Base-by-base conservation (phyloP, 495 filamentous ascomycete species). In the Acidiella bohemica region DNA sequence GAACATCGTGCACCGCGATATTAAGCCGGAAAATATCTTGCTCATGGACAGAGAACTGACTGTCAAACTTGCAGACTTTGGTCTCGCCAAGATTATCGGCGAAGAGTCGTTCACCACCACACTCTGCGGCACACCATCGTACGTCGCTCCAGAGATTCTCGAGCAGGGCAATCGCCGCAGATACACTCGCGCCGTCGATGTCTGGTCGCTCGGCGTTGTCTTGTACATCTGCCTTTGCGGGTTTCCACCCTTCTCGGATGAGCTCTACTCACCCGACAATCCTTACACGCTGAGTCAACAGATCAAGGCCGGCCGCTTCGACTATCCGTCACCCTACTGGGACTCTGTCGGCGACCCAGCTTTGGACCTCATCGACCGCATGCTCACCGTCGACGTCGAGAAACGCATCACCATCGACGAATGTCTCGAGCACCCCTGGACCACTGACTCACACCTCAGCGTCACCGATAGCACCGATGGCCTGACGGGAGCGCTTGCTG, bases 21-120 rank as follows among this genome's bases (percentile, higher is more conserved):
- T 99, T 55, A 99, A 99, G 59, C 92, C 92, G 1, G 92, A 99
- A 58, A 99, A 99, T 46, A 99, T 99, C 34, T 70, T 99, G 7
- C 60, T 99, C 14, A 70, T 76, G 21, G 84, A 96, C 56, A 80
- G 81, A 36, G 69, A 86, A 5, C 61, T 96, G 25, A 75, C 73
- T 29, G 80, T 95, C 43, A 99, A 99, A 61, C 65, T 99, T 42
- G 92, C 84, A 2, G 92, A 99, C 58, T 99, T 99, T 60, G 92
- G 92, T 18, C 72, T 99, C 20, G 90, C 92, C 17, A 99, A 99
- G 59, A 96, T 96, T 48, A 94, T 96, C 54, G 92, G 92, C 20
- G 92, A 96, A 58, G 85, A 95, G 49, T 95, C 88, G 2, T 99
- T 99, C 53, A 96, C 92, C 6, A 96, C 90, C 3, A 95, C 92